Percentiles rank a stretch among this genome's conserved stretches.
phyloP scores from a whole-genome alignment of 352 stramenopile species.

The Phytophthora nicotianae region DNA sequence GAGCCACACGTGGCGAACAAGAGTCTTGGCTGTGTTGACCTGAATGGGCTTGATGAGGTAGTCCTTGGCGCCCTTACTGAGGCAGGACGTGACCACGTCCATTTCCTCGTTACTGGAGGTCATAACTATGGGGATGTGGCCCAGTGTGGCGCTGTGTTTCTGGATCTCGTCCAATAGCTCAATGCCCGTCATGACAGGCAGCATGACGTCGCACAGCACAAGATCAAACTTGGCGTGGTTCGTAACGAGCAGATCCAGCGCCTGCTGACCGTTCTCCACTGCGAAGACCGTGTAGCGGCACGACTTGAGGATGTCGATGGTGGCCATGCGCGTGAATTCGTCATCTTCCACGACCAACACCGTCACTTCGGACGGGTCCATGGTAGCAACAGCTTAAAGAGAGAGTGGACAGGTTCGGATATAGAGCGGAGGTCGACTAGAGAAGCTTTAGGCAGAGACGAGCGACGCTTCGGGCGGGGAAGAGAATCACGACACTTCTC shows the following conservation, averaged over 20 bases:
- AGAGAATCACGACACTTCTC: slow-evolving; percentile 2
- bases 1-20: slow-evolving; percentile 89
- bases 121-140: slow-evolving; percentile 91
- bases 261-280: slow-evolving; percentile 84
- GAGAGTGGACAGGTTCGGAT: background rate
- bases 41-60: slow-evolving; percentile 92
- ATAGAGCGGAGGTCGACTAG: background rate
- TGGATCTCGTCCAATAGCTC: slow-evolving; percentile 87
- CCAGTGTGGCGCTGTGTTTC: slow-evolving; percentile 63
- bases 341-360: slow-evolving; percentile 91
- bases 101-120: slow-evolving; percentile 91
- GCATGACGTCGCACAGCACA: slow-evolving; percentile 91
- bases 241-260: slow-evolving; percentile 70
- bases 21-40: slow-evolving; percentile 90
- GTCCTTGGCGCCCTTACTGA: slow-evolving; percentile 90
- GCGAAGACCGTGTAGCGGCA: slow-evolving; percentile 85
- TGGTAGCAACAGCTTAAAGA: slow-evolving; percentile 23
- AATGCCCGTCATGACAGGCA: slow-evolving; percentile 89
- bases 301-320: slow-evolving; percentile 89
- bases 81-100: slow-evolving; percentile 88
- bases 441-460: slow-evolving; percentile 24
- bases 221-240: slow-evolving; percentile 85
- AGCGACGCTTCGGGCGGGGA: slow-evolving; percentile 23
- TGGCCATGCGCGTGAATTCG: slow-evolving; percentile 90
- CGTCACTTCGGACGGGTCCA: slow-evolving; percentile 89